phyloP scores from a whole-genome alignment of 2,329 filamentous ascomycete species.

The Tolypocladium nubicola region DNA sequence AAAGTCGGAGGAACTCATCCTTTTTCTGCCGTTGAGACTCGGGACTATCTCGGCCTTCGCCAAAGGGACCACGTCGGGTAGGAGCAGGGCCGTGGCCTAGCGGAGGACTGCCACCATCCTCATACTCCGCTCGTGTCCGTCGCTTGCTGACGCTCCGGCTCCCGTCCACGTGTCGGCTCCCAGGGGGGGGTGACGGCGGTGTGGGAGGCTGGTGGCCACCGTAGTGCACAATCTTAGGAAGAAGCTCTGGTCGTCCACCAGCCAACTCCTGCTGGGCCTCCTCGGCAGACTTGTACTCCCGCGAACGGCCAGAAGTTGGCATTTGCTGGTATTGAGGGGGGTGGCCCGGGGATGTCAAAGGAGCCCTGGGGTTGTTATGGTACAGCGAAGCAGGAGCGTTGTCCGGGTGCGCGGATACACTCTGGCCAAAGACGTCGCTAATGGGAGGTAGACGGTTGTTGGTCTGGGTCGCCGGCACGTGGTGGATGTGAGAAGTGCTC shows the following conservation, averaged over 20 bases:
- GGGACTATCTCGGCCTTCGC: conserved; percentile 71
- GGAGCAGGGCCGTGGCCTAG: conserved; percentile 62
- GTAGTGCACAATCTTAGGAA: conserved; percentile 93
- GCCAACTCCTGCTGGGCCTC: conserved; percentile 86
- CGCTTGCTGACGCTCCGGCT: conserved; percentile 56
- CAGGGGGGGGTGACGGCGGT: conserved; percentile 67
- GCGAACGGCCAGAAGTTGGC: conserved; percentile 51
- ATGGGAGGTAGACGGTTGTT: conserved; percentile 89
- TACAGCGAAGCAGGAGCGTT: conserved; percentile 37
- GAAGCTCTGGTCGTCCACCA: conserved; percentile 81
- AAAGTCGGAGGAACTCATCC: conserved; percentile 81
- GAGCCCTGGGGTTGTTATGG: conserved; percentile 52
- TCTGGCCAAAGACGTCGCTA: conserved; percentile 84
- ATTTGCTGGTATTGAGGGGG: conserved; percentile 41
- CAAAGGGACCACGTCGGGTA: conserved; percentile 59
- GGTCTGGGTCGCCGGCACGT: conserved; percentile 78
- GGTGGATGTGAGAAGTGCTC: conserved; percentile 82
- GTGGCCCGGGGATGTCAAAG: conserved; percentile 69
- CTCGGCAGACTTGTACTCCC: conserved; percentile 92
- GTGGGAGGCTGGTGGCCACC: conserved; percentile 88
- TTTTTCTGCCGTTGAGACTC: conserved; percentile 79
- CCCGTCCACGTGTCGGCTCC: conserved; percentile 33
- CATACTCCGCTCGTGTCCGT: conserved; percentile 80
- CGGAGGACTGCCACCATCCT: conserved; percentile 81
- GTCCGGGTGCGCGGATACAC: conserved; percentile 53